A percentile compares a stretch with the other conserved stretches of the same genome.
These are phyloP conservation scores for Scleroderma bovista DNA, from an alignment of 768 basidiomycete genomes.

Conservation along the genomic window DNA sequence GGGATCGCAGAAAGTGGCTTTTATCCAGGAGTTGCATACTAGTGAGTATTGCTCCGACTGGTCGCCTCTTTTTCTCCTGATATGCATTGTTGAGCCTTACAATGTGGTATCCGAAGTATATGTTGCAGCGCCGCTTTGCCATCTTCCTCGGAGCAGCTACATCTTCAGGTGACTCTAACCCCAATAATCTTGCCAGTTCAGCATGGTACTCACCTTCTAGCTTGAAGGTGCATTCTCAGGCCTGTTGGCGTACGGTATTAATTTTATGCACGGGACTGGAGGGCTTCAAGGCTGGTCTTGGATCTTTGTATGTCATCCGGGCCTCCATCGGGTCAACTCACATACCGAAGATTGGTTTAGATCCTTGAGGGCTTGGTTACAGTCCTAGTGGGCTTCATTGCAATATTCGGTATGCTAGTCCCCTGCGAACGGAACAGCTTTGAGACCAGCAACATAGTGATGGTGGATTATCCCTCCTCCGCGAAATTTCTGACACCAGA, in stretches of 20 bases:
- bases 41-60: conserved; percentile 32
- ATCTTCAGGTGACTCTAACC: conserved; percentile 37
- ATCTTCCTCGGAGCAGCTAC: conserved; percentile 59
- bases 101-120: conserved; percentile 57
- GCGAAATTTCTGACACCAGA: conserved; percentile 58
- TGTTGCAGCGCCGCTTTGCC: conserved; percentile 49
- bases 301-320: conserved; percentile 44
- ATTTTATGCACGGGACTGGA: conserved; percentile 41
- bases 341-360: conserved; percentile 19
- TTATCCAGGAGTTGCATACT: conserved; percentile 68
- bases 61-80: background rate
- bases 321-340: background rate
- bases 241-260: conserved; percentile 46
- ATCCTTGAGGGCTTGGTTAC: conserved; percentile 63
- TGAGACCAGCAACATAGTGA: conserved; percentile 30
- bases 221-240: conserved; percentile 44
- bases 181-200: background rate
- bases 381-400: conserved; percentile 46
- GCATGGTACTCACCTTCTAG: background rate
- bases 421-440: background rate
- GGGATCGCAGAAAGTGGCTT: conserved; percentile 63
- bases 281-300: conserved; percentile 53
- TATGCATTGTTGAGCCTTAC: conserved; percentile 35
- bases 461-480: conserved; percentile 55
- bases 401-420: conserved; percentile 38